Percentiles rank a stretch among this genome's conserved stretches.
phyloP scores from a whole-genome alignment of 1,284 basidiomycete species.

The Papiliotrema fonsecae region DNA sequence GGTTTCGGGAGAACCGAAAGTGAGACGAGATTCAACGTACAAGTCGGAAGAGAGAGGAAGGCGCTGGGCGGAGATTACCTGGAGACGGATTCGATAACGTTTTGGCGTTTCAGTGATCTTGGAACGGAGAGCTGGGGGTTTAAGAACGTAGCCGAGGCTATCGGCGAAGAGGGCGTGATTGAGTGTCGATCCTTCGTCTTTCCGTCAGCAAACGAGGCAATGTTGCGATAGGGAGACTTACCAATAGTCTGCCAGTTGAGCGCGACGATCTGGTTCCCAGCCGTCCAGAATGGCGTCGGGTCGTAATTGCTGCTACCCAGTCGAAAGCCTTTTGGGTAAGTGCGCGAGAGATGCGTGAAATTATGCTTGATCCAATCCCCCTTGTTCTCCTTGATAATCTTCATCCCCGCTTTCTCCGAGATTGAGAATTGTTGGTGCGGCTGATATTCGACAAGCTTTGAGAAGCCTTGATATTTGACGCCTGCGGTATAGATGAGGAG shows the following conservation, averaged over 20 bases:
- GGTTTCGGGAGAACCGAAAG: constrained; percentile 3
- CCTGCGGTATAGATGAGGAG: constrained; percentile 93
- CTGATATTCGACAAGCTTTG: constrained; percentile 82
- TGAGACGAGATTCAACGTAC: constrained; percentile 33
- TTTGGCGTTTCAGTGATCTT: constrained; percentile 60
- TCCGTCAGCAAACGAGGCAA: background rate
- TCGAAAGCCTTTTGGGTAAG: constrained; percentile 82
- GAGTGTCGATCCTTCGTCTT: constrained; percentile 81
- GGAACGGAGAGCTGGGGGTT: constrained; percentile 71
- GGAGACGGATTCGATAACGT: constrained; percentile 45
- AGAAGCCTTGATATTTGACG: constrained; percentile 88
- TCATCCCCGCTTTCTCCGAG: constrained; percentile 71
- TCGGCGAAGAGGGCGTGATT: constrained; percentile 96
- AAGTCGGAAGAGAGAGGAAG: constrained; percentile 71
- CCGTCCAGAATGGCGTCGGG: constrained; percentile 84
- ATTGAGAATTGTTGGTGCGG: constrained; percentile 89
- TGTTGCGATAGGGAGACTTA: constrained; percentile 49
- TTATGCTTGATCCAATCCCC: constrained; percentile 84
- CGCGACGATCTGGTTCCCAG: constrained; percentile 89
- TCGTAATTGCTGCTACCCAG: constrained; percentile 84
- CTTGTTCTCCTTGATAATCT: constrained; percentile 53
- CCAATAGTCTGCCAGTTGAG: constrained; percentile 97
- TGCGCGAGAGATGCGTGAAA: constrained; percentile 74
- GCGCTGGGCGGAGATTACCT: constrained; percentile 91
- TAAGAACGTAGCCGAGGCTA: constrained; percentile 81